These are phyloP conservation scores for Brasenia schreberi DNA, from an alignment of 164 flowering plant species.

Conservation along the genomic window DNA sequence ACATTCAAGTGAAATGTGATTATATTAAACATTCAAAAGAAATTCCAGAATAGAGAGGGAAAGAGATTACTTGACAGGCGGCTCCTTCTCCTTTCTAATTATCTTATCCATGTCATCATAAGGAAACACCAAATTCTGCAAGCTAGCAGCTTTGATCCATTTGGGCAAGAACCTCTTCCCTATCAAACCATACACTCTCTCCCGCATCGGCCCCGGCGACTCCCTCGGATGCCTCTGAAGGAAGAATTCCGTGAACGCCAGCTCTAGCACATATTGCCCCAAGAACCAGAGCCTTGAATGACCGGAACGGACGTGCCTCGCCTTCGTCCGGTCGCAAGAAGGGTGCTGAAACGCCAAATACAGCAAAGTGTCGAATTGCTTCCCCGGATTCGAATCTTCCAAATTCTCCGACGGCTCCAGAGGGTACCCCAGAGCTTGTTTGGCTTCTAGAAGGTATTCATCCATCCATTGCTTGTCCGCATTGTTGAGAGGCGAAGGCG, in stretches of 20 bases:
- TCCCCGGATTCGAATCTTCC: conserved; percentile 81
- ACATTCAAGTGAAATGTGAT: not conserved
- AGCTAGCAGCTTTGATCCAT: conserved; percentile 94
- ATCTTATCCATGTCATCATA: conserved; percentile 87
- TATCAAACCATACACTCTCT: conserved; percentile 78
- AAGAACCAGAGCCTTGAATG: conserved; percentile 81
- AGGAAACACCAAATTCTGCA: conserved; percentile 91
- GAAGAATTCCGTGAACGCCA: conserved; percentile 71
- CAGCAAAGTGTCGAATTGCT: conserved; percentile 81
- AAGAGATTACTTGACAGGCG: conserved; percentile 70
- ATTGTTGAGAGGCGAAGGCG: conserved; percentile 57
- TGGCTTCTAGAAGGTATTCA: conserved; percentile 85
- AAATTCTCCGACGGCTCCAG: conserved; percentile 62
- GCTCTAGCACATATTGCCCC: conserved; percentile 88
- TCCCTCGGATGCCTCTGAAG: conserved; percentile 96
- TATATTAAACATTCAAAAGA: too few relatives aligned
- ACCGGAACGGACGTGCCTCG: conserved; percentile 42
- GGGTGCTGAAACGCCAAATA: conserved; percentile 96
- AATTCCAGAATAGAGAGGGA: not conserved
- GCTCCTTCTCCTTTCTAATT: conserved; percentile 60
- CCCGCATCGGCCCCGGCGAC: conserved; percentile 93
- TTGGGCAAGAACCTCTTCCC: conserved; percentile 82
- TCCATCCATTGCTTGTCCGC: conserved; percentile 91
- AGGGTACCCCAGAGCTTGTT: conserved; percentile 92
- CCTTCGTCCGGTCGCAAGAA: conserved; percentile 58